Evolutionary conservation across 441 rosid genomes (phyloP).

Genomic region (Lagerstroemia fauriei): DNA sequence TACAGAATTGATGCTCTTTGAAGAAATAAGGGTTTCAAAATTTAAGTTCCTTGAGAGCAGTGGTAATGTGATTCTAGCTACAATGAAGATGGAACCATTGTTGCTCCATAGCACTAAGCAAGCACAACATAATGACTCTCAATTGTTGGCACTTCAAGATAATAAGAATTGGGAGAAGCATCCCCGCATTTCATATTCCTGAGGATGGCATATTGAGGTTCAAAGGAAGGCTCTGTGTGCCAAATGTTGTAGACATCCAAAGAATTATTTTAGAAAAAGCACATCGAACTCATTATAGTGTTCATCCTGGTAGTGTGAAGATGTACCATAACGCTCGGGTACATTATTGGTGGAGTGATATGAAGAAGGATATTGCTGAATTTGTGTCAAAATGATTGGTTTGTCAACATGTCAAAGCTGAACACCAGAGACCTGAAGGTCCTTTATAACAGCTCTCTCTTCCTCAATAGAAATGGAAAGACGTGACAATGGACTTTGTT

Average conservation of each 20-base stretch:
- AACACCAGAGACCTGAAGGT: background rate
- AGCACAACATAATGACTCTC: too few relatives aligned
- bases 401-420: background rate
- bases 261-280: background rate
- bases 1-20: too few relatives aligned
- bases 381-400: background rate
- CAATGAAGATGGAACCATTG: too few relatives aligned
- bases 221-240: background rate
- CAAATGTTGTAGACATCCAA: background rate
- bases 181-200: background rate
- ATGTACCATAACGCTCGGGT: background rate
- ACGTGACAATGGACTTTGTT: background rate
- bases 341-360: background rate
- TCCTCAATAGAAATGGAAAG: background rate
- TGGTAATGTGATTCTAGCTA: too few relatives aligned
- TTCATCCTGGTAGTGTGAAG: background rate
- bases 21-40: too few relatives aligned
- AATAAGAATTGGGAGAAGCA: background rate
- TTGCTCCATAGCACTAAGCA: too few relatives aligned
- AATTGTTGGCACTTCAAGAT: background rate
- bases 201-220: background rate
- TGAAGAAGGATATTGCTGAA: background rate
- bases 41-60: background rate
- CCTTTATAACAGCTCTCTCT: background rate
- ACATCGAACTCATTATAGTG: background rate